Evolutionary conservation across 768 basidiomycete genomes (phyloP).

Genomic region (Dioszegia crocea): DNA sequence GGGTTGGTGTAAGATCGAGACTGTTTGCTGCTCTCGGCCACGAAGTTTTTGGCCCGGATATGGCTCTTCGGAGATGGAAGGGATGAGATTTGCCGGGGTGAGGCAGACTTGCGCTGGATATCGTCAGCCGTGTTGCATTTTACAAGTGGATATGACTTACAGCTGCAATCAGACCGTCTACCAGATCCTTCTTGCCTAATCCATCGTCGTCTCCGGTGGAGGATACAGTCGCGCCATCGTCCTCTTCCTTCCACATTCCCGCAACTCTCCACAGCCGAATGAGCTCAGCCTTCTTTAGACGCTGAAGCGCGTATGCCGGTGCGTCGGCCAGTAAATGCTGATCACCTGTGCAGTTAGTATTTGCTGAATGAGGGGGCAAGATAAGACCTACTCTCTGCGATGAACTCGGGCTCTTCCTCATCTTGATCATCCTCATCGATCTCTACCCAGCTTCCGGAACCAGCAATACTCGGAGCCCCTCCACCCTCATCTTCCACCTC

Average conservation of each 20-base stretch:
- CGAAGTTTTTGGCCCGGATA: constrained; percentile 12
- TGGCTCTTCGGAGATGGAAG: constrained; percentile 12
- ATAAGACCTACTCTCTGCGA: constrained; percentile 37
- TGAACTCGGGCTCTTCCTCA: constrained; percentile 37
- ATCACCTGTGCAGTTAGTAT: constrained; percentile 34
- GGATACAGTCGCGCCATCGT: constrained; percentile 10
- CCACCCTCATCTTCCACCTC: constrained; percentile 23
- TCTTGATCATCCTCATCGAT: constrained; percentile 29
- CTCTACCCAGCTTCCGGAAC: constrained; percentile 34
- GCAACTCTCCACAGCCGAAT: constrained; percentile 48
- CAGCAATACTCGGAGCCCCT: neutral
- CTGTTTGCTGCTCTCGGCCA: constrained; percentile 13
- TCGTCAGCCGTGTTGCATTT: neutral
- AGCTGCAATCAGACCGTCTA: constrained; percentile 43
- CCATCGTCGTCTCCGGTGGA: constrained; percentile 27
- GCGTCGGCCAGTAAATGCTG: constrained; percentile 43
- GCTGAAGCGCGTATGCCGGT: constrained; percentile 37
- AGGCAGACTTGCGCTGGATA: constrained; percentile 2
- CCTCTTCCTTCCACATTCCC: constrained; percentile 39
- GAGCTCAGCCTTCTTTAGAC: constrained; percentile 46
- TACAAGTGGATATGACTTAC: constrained; percentile 19
- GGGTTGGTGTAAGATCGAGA: neutral
- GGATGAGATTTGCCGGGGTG: constrained; percentile 11
- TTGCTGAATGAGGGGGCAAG: neutral
- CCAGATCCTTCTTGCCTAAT: constrained; percentile 43